Base-by-base conservation (phyloP, 352 stramenopile species). In the Plasmopara viticola region DNA sequence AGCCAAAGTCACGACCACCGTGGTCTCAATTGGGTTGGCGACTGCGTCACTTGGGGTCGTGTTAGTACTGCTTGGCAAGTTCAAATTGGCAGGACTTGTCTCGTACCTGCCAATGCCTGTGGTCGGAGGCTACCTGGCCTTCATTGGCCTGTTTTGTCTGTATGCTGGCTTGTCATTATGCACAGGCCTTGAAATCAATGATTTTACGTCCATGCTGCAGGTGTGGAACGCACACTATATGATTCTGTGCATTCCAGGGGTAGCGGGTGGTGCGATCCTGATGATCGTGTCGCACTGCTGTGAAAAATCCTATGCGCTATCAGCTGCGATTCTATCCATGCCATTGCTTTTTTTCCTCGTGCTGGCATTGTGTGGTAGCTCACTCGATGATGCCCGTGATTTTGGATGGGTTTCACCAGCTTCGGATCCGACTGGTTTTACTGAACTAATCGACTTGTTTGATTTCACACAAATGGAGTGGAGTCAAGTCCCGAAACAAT, bases 91-190 rank as follows among this genome's bases (percentile, higher is more conserved):
- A 4, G 83, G 82, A 2, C 85, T 98, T 33, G 95, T 98, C 34
- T 97, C 96, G 56, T 95, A 99, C 60, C 68, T 99, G 39, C 97
- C 97, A 1, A 97, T 97, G 65, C 94, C 88, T 13, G 97, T 99
- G 0, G 80, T 99, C 30, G 96, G 94, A 25, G 97, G 97, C 28
- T 99, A 99, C 74, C 68, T 99, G 37, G 96, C 95, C 6, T 98
- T 95, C 66, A 98, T 98, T 58, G 96, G 97, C 5, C 92, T 97
- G 37, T 99, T 98, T 60, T 97, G 90, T 68, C 43, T 97, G 17
- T 90, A 97, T 58, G 94, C 92, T 0, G 94, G 92, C 0, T 70
- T 97, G 30, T 92, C 86, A 28, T 60, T 97, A 10, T 95, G 86
- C 67, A 97, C 95, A n/a, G 86, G 77, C 0, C 73, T 88, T 33